These are phyloP conservation scores for Entoloma clypeatum DNA, from an alignment of 1,284 basidiomycete genomes.

Conservation along the genomic window DNA sequence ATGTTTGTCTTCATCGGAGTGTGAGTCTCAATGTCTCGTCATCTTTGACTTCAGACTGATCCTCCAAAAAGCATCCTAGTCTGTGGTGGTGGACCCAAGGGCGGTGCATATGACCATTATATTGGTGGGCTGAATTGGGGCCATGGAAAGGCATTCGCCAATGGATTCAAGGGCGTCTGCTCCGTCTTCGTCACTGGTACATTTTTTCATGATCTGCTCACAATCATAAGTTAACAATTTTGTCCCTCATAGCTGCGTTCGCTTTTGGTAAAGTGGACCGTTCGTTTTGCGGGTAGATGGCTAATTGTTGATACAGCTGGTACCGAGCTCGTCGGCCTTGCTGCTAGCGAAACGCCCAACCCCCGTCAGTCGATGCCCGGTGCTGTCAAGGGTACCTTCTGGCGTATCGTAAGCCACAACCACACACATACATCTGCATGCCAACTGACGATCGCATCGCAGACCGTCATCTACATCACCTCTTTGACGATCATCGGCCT, in stretches of 20 bases:
- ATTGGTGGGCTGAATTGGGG: slow-evolving; percentile 48
- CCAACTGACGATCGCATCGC: background rate
- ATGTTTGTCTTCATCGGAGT: slow-evolving; percentile 55
- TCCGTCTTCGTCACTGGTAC: slow-evolving; percentile 39
- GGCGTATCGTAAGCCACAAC: slow-evolving; percentile 45
- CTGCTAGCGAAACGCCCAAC: slow-evolving; percentile 57
- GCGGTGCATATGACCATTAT: slow-evolving; percentile 35
- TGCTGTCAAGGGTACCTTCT: slow-evolving; percentile 46
- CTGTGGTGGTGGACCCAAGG: slow-evolving; percentile 43
- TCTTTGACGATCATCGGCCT: slow-evolving; percentile 38
- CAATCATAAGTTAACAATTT: background rate
- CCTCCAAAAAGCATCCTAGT: slow-evolving; percentile 31
- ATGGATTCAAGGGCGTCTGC: slow-evolving; percentile 43
- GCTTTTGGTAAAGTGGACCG: slow-evolving; percentile 41
- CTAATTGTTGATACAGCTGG: slow-evolving; percentile 34
- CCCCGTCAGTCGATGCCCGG: slow-evolving; percentile 58
- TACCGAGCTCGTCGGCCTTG: slow-evolving; percentile 67
- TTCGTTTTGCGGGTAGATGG: slow-evolving; percentile 3
- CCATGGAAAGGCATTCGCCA: slow-evolving; percentile 48
- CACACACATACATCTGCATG: too few species aligned
- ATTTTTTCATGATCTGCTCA: slow-evolving; percentile 4
- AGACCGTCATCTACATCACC: slow-evolving; percentile 42
- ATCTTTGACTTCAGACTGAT: background rate
- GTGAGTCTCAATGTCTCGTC: slow-evolving; percentile 21
- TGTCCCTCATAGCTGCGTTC: slow-evolving; percentile 41